These are phyloP conservation scores for Phytophthora pini DNA, from an alignment of 352 stramenopile genomes.

Conservation along the genomic window DNA sequence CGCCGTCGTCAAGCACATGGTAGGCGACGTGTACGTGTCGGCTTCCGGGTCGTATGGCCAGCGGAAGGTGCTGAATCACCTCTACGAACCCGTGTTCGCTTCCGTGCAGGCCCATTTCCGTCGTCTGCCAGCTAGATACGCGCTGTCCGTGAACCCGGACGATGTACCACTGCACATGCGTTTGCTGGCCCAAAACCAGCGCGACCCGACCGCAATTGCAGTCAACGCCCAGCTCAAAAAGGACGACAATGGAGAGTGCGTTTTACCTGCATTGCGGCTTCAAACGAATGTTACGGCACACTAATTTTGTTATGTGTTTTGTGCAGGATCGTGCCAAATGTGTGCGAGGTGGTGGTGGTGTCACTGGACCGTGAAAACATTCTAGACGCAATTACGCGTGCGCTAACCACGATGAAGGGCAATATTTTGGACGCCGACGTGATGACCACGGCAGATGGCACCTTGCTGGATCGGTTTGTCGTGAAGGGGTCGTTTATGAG, in stretches of 20 bases:
- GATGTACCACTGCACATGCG: constrained; percentile 91
- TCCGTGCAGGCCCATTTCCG: constrained; percentile 87
- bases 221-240: constrained; percentile 88
- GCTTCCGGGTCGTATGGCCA: constrained; percentile 67
- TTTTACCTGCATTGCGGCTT: constrained; percentile 2
- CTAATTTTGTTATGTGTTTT: constrained; percentile 13
- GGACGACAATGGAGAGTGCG: constrained; percentile 87
- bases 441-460: constrained; percentile 85
- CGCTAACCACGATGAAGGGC: constrained; percentile 82
- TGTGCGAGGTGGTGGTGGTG: constrained; percentile 86
- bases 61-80: constrained; percentile 85
- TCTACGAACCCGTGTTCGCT: constrained; percentile 88
- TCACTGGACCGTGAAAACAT: constrained; percentile 81
- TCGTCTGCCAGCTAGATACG: constrained; percentile 82
- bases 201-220: constrained; percentile 80
- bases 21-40: constrained; percentile 86
- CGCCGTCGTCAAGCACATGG: constrained; percentile 90
- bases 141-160: constrained; percentile 85
- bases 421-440: constrained; percentile 89
- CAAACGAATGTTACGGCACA: background rate
- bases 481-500: constrained; percentile 84
- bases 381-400: constrained; percentile 82
- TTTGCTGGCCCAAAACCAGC: constrained; percentile 81
- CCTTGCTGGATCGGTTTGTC: constrained; percentile 85
- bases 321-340: constrained; percentile 70